Evolutionary conservation across 2,329 filamentous ascomycete genomes (phyloP), one percentile per base, ranked within the genome.

Genomic region (Sclerotinia subarctica): DNA sequence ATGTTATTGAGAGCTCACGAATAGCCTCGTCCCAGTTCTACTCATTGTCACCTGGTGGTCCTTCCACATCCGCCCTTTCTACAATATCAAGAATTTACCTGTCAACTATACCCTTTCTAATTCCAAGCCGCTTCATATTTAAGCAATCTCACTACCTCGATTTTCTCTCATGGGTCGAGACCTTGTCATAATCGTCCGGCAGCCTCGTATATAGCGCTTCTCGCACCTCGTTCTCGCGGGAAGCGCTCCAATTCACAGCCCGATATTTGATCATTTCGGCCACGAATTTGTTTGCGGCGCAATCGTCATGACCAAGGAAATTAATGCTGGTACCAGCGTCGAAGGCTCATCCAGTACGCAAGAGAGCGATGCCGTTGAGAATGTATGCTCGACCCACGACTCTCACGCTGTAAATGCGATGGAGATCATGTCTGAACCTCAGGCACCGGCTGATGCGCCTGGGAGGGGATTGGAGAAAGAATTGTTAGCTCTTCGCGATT

Each of bases 121-220:
- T 19, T 19, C 47, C 47, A 58, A 13, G 19, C 49, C 42, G 19
- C 26, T 46, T 24, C 15, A 49, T 15, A 26, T 21, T 11, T 3
- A 38, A 58, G 38, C 42, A 57, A 58, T 38, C 38, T 38, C 11
- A 24, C 6, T 53, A 64, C 7, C 35, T 32, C n/a, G 19, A 13
- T 8, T 47, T 47, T 70, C 62, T 73, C 75, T 76, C 72, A 77
- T 77, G 76, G 75, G 75, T 75, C 68, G 68, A 71, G 70, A 67
- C 66, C 66, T 70, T 68, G 68, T 58, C 63, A 53, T 54, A 66
- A 71, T 74, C 69, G 73, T 72, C 70, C 70, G 71, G 73, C 76
- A 77, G 74, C 73, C 74, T 76, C 68, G 68, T 67, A 72, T 72
- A 67, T 72, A 73, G 74, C 74, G 75, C 75, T 76, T 76, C 74